These are phyloP conservation scores for Penicillium brasilianum DNA, from an alignment of 2,329 filamentous ascomycete genomes.

Conservation along the genomic window DNA sequence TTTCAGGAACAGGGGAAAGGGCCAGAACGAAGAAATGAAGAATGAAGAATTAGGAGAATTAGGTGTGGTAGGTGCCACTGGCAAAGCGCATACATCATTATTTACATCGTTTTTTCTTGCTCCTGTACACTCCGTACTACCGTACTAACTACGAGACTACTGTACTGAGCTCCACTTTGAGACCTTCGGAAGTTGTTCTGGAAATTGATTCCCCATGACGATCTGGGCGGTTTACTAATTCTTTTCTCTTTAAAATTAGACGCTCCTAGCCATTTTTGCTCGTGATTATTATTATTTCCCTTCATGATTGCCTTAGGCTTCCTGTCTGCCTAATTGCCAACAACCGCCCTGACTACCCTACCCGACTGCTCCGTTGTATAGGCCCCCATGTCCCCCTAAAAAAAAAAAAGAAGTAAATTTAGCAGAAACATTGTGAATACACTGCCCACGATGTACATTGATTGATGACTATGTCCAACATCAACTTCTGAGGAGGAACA, in stretches of 20 bases:
- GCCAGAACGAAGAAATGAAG: slow-evolving; percentile 8
- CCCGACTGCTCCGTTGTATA: neutral
- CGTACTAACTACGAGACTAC: neutral
- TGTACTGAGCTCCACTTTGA: neutral
- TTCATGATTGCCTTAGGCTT: neutral
- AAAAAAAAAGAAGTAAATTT: neutral
- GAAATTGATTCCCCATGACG: slow-evolving; percentile 15
- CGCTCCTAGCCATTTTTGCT: neutral
- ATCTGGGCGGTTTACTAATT: slow-evolving; percentile 6
- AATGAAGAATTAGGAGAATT: slow-evolving; percentile 21
- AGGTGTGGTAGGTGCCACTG: slow-evolving; percentile 37
- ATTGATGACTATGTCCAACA: neutral
- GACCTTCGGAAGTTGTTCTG: slow-evolving; percentile 12
- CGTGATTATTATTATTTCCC: neutral
- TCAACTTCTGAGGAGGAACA: neutral
- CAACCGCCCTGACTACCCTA: neutral
- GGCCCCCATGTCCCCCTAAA: neutral
- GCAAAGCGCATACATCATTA: slow-evolving; percentile 25
- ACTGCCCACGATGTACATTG: too few relatives aligned
- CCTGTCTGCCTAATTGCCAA: slow-evolving; percentile 4
- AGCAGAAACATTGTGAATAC: neutral
- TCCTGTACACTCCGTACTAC: slow-evolving; percentile 6
- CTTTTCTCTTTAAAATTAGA: slow-evolving; percentile 3
- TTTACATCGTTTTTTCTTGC: slow-evolving; percentile 17
- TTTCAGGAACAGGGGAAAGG: slow-evolving; percentile 11